Conservation (phyloP, 2,329 filamentous ascomycete genomes). For the Aspergillus sp. region DNA sequence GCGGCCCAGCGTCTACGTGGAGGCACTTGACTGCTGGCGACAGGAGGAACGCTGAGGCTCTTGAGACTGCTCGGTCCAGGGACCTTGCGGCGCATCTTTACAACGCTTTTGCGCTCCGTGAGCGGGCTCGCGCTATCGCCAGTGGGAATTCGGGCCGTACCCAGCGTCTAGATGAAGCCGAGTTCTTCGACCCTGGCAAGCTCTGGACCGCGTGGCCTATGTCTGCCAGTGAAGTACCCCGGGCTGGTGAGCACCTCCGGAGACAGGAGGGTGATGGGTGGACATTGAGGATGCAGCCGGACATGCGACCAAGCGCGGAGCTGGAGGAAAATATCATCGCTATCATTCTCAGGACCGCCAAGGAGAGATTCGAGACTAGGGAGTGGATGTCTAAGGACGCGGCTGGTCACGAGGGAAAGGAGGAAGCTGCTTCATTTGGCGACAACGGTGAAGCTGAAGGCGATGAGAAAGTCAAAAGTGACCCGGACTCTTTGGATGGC, state of each 20-base stretch:
- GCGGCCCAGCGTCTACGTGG: slow-evolving; percentile 61
- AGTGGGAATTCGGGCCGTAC: slow-evolving; percentile 4
- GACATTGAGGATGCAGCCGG: slow-evolving; percentile 40
- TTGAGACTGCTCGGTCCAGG: slow-evolving; percentile 53
- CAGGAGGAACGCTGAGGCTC: slow-evolving; percentile 53
- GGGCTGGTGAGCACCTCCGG: slow-evolving; percentile 42
- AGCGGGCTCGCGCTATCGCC: slow-evolving; percentile 22
- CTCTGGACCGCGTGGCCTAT: slow-evolving; percentile 84
- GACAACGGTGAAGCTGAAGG: slow-evolving; percentile 11
- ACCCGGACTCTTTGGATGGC: slow-evolving; percentile 7
- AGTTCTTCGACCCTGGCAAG: slow-evolving; percentile 39
- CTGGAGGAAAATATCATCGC: slow-evolving; percentile 65
- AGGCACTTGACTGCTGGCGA: slow-evolving; percentile 84
- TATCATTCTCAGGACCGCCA: slow-evolving; percentile 56
- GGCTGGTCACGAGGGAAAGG: slow-evolving; percentile 4
- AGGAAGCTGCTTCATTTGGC: slow-evolving; percentile 6
- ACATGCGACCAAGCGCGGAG: slow-evolving; percentile 46
- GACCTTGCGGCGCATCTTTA: slow-evolving; percentile 71
- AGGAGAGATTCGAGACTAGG: slow-evolving; percentile 49
- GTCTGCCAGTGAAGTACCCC: slow-evolving; percentile 51
- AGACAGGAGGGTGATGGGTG: slow-evolving; percentile 43
- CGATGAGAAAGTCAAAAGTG: slow-evolving; percentile 11
- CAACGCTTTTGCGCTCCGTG: slow-evolving; percentile 63
- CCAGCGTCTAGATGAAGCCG: slow-evolving; percentile 5
- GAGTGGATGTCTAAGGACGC: slow-evolving; percentile 19